Evolutionary conservation across 331 rosid species (phyloP), one percentile per base, ranked within the genome.

Genomic region (Cydonia oblonga): DNA sequence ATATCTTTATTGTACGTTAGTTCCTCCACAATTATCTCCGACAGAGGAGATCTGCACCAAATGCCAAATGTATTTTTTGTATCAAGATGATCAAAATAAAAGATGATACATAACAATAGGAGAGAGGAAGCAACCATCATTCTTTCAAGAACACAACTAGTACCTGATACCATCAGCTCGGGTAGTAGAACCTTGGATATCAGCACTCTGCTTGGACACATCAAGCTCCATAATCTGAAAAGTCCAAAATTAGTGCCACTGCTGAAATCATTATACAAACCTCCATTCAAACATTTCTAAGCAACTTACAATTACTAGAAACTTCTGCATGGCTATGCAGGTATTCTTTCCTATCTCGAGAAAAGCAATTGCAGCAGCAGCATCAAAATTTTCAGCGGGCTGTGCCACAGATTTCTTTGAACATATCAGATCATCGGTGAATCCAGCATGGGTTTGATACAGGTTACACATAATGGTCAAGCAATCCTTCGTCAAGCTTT

Each of bases 121-220:
- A 33, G 38, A 29, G 32, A 29, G 32, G 40, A 8, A 40, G 28
- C 46, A 72, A 67, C 64, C n/a, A 61, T 51, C 71, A 40, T 49
- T 64, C 15, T 23, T 15, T 35, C 53, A 77, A 75, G 66, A 49
- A 65, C 7, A 59, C 53, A 77, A 73, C 29, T 73, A 13, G 32
- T 74, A 89, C 98, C 98, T 90, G 72, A 83, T 75, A 66, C 93
- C 80, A 83, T 93, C 98, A 33, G 85, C 86, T 81, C 98, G 86
- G 61, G 87, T 84, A 44, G 90, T 87, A 67, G 68, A 79, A 81
- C 92, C 92, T 74, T 80, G 81, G 72, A 38, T 73, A 38, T 87
- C 95, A 25, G 97, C 97, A 78, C 80, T 76, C 83, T 84, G 84
- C 86, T 82, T 93, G 30, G 87, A 85, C 68, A 60, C 54, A 84